phyloP scores from a whole-genome alignment of 2,329 filamentous ascomycete genomes.

The Fusarium cyanostomum region DNA sequence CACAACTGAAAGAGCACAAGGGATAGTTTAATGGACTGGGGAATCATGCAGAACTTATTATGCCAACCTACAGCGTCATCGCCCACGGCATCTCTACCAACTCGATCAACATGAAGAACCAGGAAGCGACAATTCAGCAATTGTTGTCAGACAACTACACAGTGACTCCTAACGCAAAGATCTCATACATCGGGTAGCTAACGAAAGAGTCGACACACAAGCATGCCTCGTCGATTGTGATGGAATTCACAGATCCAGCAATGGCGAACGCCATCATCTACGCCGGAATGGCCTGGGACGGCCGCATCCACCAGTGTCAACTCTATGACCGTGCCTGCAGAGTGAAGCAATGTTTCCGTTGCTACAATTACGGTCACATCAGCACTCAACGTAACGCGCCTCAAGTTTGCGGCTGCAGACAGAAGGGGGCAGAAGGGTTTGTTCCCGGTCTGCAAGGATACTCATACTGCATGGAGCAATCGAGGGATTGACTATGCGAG shows the following conservation, averaged over 20 bases:
- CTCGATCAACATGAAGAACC: background rate
- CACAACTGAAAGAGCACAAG: background rate
- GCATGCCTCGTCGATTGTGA: background rate
- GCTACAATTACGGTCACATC: background rate
- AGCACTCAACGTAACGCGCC: background rate
- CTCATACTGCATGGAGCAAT: constrained; percentile 29
- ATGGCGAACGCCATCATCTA: background rate
- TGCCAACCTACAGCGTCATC: background rate
- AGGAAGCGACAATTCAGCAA: background rate
- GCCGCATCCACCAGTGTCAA: background rate
- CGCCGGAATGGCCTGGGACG: background rate
- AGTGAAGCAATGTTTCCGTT: background rate
- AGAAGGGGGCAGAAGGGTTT: no score
- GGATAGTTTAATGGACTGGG: background rate
- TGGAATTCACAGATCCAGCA: background rate
- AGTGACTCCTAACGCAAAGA: background rate
- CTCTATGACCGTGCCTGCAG: background rate
- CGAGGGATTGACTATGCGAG: background rate
- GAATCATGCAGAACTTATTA: background rate
- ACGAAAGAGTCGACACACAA: background rate
- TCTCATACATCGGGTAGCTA: background rate
- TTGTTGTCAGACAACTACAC: background rate
- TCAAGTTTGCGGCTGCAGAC: background rate
- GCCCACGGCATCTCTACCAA: background rate
- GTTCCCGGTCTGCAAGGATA: constrained; percentile 26